Conservation (phyloP, 116 monocot species). For the Posidonia oceanica region DNA sequence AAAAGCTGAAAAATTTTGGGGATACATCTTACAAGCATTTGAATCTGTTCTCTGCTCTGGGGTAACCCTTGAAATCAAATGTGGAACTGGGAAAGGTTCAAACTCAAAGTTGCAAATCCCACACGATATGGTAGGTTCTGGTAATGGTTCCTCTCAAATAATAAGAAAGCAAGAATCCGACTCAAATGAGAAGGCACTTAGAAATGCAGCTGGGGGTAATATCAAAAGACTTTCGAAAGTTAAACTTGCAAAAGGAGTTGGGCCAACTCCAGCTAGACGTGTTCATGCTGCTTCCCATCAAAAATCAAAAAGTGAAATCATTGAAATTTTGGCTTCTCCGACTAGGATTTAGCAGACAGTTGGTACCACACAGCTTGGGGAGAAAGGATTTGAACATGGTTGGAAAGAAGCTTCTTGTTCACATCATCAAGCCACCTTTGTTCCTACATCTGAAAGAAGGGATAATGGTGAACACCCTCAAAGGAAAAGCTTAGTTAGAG, state of each 20-base stretch:
- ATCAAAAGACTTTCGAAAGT: conserved; percentile 19
- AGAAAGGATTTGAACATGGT: conserved; percentile 18
- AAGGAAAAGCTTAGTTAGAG: conserved; percentile 45
- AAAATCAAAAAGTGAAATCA: conserved; percentile 41
- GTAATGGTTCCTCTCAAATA: too few species aligned
- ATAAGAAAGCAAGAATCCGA: too few species aligned
- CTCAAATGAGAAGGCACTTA: background rate
- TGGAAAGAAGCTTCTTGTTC: conserved; percentile 34
- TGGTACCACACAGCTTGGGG: conserved; percentile 6
- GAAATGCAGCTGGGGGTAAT: conserved; percentile 18
- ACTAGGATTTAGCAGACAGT: conserved; percentile 9
- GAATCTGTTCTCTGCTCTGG: conserved; percentile 57
- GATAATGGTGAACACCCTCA: conserved; percentile 16
- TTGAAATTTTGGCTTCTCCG: conserved; percentile 24
- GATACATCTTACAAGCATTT: conserved; percentile 76
- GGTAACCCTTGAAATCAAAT: conserved; percentile 79
- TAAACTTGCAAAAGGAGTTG: conserved; percentile 13
- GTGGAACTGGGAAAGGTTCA: conserved; percentile 23
- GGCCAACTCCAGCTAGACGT: conserved; percentile 15
- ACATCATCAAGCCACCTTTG: conserved; percentile 13
- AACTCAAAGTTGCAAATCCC: background rate
- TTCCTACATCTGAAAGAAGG: conserved; percentile 17
- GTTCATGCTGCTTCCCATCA: conserved; percentile 13
- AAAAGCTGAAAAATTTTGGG: conserved; percentile 87
- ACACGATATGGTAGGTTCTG: conserved; percentile 11